These are phyloP conservation scores for Nadsonia starkeyi-henricii DNA, from an alignment of 1,139 yeast genomes.

Conservation along the genomic window DNA sequence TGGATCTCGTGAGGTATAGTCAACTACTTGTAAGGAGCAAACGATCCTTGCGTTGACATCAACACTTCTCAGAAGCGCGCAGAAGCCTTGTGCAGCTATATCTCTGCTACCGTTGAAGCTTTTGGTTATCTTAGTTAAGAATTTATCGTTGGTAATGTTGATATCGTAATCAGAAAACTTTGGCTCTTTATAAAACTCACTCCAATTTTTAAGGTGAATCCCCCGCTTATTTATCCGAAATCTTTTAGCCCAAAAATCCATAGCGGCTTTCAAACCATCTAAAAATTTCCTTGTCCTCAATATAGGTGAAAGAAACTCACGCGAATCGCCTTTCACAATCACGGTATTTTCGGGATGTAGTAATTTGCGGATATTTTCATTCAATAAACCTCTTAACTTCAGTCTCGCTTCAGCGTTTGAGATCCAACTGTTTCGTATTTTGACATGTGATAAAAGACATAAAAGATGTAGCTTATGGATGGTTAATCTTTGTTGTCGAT, in stretches of 20 bases:
- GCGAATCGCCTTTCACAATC: neutral
- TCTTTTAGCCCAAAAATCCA: slow-evolving; percentile 46
- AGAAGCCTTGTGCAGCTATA: slow-evolving; percentile 77
- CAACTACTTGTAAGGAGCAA: slow-evolving; percentile 82
- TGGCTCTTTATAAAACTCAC: slow-evolving; percentile 1
- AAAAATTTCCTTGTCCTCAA: slow-evolving; percentile 52
- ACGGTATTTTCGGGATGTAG: slow-evolving; percentile 32
- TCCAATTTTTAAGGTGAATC: slow-evolving; percentile 7
- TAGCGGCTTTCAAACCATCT: slow-evolving; percentile 56
- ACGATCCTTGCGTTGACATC: slow-evolving; percentile 65
- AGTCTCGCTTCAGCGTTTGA: slow-evolving; percentile 31
- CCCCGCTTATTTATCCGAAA: slow-evolving; percentile 32
- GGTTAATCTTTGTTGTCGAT: slow-evolving; percentile 23
- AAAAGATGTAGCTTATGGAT: slow-evolving; percentile 51
- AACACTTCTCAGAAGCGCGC: slow-evolving; percentile 54
- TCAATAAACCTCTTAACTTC: slow-evolving; percentile 28
- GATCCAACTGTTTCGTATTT: slow-evolving; percentile 62
- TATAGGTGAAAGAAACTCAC: slow-evolving; percentile 20
- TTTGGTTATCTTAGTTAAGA: slow-evolving; percentile 12
- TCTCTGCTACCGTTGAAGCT: slow-evolving; percentile 51
- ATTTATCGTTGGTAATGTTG: slow-evolving; percentile 9
- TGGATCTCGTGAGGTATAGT: slow-evolving; percentile 38
- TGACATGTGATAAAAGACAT: slow-evolving; percentile 50
- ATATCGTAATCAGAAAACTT: slow-evolving; percentile 2
- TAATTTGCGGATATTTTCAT: slow-evolving; percentile 31